A percentile compares a stretch with the other conserved stretches of the same genome.
Conservation (phyloP, 139 green algal species). For the Tetraselmis chui region DNA sequence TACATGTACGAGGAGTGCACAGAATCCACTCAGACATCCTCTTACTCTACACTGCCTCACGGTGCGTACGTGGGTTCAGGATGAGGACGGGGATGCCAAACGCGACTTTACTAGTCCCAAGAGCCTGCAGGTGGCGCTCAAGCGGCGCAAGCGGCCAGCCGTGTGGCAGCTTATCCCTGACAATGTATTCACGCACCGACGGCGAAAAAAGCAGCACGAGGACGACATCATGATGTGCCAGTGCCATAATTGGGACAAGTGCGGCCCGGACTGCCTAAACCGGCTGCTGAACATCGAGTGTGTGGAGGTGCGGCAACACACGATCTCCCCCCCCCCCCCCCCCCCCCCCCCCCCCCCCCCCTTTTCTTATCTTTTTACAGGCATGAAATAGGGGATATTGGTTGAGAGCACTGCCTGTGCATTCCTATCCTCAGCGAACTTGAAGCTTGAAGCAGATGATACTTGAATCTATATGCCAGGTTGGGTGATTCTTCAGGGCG, state of each 20-base stretch:
- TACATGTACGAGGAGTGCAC: no score
- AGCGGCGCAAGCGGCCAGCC: slow-evolving; percentile 38
- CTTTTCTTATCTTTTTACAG: no score
- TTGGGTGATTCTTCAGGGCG: slow-evolving; percentile 8
- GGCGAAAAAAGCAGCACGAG: slow-evolving; percentile 70
- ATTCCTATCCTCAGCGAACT: background rate
- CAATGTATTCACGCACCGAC: slow-evolving; percentile 76
- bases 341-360: no score
- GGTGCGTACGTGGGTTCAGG: no score
- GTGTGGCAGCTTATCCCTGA: slow-evolving; percentile 74
- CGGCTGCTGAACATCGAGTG: slow-evolving; percentile 91
- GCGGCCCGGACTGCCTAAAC: slow-evolving; percentile 90
- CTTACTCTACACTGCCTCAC: no score
- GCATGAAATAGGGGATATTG: no score
- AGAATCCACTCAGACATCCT: no score
- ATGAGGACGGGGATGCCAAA: background rate
- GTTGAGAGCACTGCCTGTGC: no score
- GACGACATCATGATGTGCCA: slow-evolving; percentile 94
- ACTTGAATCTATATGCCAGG: background rate
- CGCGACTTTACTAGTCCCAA: background rate
- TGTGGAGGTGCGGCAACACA: slow-evolving; percentile 37
- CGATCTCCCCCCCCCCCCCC: no score
- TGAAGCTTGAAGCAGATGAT: background rate
- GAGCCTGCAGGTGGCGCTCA: background rate
- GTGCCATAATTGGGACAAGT: slow-evolving; percentile 56